Base-by-base conservation (phyloP, 2,329 filamentous ascomycete species). In the Lasiodiplodia sp. region DNA sequence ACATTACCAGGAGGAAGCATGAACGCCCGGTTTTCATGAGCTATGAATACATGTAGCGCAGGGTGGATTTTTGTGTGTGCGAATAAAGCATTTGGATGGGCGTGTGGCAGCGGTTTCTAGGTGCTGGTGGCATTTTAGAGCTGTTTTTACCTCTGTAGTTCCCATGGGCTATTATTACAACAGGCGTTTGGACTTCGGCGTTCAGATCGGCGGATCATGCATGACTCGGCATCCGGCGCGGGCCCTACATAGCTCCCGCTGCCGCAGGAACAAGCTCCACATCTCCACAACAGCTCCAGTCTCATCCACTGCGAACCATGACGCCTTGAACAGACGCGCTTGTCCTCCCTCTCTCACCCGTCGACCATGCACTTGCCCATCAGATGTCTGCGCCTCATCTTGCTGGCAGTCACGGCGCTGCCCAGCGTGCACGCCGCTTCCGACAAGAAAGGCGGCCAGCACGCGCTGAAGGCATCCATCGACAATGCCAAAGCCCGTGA, bases 1-100 rank as follows among this genome's bases (percentile, higher is more conserved):
- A 72, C 71, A 11, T 60, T 71, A 23, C 71, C 71, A 12, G 70
- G 71, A 38, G 71, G 71, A 10, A 70, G 67, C 37, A 49, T 71
- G 66, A 72, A 72, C 47, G 67, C 68, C 31, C 38, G 71, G 31
- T 72, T 72, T 55, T 63, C 63, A 23, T 70, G 55, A 21, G 16
- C 25, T 11, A 25, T 21, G n/a, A 6, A 10, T 47, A 49, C 25
- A 11, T 16, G 11, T 34, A 8, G 23, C 12, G 8, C 34, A 18
- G 55, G 21, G 3, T 25, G 5, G 25, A 38, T n/a, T 37, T 21
- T 31, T 47, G 12, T 21, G 44, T 3, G 28, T 11, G 60, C 28
- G 51, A 34, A 52, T 52, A 34, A 4, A 31, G 60, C 21, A 64
- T 31, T 14, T 34, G n/a, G 8, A 21, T 37, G 11, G 38, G 40